Base-by-base conservation (phyloP, 495 filamentous ascomycete genomes). In the Xylaria bambusicola region DNA sequence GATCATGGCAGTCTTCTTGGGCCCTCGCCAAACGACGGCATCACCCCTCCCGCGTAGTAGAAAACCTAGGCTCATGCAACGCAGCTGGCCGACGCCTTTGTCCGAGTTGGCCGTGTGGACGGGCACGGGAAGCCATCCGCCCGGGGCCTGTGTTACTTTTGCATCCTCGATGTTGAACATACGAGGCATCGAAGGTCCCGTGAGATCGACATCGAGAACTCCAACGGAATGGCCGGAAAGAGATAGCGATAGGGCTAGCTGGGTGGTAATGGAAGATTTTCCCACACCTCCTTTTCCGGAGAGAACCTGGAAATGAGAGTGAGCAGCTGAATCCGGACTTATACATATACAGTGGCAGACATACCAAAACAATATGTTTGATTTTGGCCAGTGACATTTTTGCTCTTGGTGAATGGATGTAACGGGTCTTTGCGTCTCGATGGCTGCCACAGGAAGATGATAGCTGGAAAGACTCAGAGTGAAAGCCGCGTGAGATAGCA, bases 1-100 rank as follows among this genome's bases (percentile, higher is more conserved):
- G 41, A 98, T 92, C 94, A 98, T 98, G 27, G 95, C 95, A 8
- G 95, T 98, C 76, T 98, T 98, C 75, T 98, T 98, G 0, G 94
- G 94, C 0, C 94, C 94, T 46, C 94, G 86, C 94, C 94, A 98
- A 56, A 98, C 91, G 0, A 98, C 92, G 3, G 93, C 92, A 64
- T 96, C 92, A 60, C 86, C 88, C 64, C 93, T 81, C 51, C 86
- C 81, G 29, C 86, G 86, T 13, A 98, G 84, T 21, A 98, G 82
- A 70, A 98, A 97, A 23, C 91, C 94, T 0, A 98, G 83, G 50
- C 90, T 95, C 89, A 98, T 97, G 75, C 90, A 93, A 56, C 84
- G 82, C 35, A 97, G 84, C 18, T 88, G 80, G 17, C 91, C 91
- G 40, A 82, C 72, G 15, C 75, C 77, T 17, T 72, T 69, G 20